phyloP scores from a whole-genome alignment of 208 protist species.

The Spongospora subterranea region DNA sequence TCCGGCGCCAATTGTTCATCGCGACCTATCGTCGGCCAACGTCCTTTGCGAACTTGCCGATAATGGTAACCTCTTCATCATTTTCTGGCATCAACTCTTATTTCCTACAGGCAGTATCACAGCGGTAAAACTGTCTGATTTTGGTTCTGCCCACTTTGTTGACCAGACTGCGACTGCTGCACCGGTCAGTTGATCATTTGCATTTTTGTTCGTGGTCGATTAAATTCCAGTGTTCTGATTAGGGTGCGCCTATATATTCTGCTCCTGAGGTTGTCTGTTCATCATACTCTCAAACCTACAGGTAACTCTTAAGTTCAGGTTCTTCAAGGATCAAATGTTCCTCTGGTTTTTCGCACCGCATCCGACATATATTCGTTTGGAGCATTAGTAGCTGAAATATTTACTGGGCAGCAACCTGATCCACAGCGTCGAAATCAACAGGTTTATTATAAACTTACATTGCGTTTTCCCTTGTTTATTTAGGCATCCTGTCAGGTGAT shows the following conservation, averaged over 20 bases:
- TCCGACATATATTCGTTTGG: slow-evolving; percentile 50
- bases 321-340: neutral
- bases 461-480: too few relatives aligned
- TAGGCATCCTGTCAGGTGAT: neutral
- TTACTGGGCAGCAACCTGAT: slow-evolving; percentile 43
- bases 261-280: neutral
- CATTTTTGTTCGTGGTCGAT: neutral
- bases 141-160: slow-evolving; percentile 54
- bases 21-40: slow-evolving; percentile 42
- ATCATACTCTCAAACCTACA: neutral
- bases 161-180: neutral
- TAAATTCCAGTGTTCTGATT: too few relatives aligned
- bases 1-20: slow-evolving; percentile 18
- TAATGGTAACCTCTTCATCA: neutral
- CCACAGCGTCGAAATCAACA: neutral
- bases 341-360: neutral
- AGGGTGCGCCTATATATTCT: slow-evolving; percentile 3
- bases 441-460: too few relatives aligned
- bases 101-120: neutral
- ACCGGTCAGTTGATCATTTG: neutral
- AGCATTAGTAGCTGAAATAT: neutral
- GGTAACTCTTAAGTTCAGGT: neutral
- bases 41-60: neutral
- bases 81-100: neutral
- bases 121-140: neutral